Evolutionary conservation across 305 asterid species (phyloP), one percentile per base, ranked within the genome.

Genomic region (Euphrasia arctica): DNA sequence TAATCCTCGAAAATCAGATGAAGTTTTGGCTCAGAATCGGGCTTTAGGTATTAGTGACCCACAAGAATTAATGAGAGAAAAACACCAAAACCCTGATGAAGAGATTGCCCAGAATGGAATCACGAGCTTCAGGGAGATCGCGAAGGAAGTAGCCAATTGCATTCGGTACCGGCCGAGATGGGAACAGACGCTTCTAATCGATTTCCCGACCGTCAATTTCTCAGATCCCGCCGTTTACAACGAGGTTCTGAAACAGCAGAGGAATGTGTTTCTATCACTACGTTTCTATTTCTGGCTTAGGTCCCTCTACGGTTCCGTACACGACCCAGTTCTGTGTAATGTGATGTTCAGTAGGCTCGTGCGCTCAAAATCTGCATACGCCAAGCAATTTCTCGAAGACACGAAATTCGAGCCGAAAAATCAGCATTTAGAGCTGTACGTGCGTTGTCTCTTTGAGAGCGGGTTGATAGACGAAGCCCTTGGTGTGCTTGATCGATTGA

Each of bases 211-310:
- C 32, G 77, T 83, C 28, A 69, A 71, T 77, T 86, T 89, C 62
- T 52, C 64, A 18, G 83, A 89, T 65, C 91, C 87, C 32, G 32
- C 61, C 66, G 65, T 86, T 12, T 88, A 71, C 70, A 60, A 51
- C 54, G 92, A 81, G 80, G 79, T 89, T 49, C 65, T 89, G 63
- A 78, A 72, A 72, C 83, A 63, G 15, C 79, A 76, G 77, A 70
- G 34, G 3, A 77, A 82, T 62, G 79, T 54, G 18, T 66, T 82
- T 69, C 56, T 78, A 60, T 74, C 80, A 0, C 61, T 86, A 22
- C 74, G 84, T 66, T 86, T 86, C 65, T 84, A 76, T 72, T 34
- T 66, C 31, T 89, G 92, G 90, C 78, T 84, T 58, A 75, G 75
- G 61, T 77, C 86, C 43, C 73, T 67, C 32, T 54, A 64, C 34